A percentile compares a stretch with the other conserved stretches of the same genome.
Conservation (phyloP, 2,329 filamentous ascomycete species). For the Aschersonia sp. region DNA sequence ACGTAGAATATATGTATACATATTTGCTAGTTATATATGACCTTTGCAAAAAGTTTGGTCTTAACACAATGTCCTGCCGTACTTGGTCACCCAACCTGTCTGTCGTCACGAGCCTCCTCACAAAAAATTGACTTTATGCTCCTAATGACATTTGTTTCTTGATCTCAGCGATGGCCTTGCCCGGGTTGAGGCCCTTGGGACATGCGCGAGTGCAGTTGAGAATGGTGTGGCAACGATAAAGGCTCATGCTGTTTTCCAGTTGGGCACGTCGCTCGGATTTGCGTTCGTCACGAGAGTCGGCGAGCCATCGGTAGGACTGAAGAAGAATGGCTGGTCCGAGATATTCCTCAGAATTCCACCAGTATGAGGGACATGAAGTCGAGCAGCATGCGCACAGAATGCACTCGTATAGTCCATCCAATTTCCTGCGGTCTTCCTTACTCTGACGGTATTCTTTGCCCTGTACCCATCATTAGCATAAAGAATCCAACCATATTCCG, state of each 20-base stretch:
- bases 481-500: neutral
- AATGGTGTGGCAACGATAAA: conserved; percentile 99
- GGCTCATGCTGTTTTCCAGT: conserved; percentile 95
- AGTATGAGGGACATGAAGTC: conserved; percentile 98
- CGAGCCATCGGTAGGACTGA: conserved; percentile 96
- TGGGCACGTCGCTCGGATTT: conserved; percentile 77
- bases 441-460: conserved; percentile 86
- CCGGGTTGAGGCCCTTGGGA: conserved; percentile 96
- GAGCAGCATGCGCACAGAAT: conserved; percentile 99
- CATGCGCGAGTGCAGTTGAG: conserved; percentile 97
- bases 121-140: neutral
- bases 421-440: conserved; percentile 86
- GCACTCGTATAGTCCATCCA: conserved; percentile 97
- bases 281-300: conserved; percentile 86
- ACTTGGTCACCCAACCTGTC: too few relatives aligned
- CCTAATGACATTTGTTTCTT: conserved; percentile 82
- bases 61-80: too few relatives aligned
- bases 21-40: too few relatives aligned
- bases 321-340: conserved; percentile 92
- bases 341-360: conserved; percentile 99
- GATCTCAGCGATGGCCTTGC: conserved; percentile 88
- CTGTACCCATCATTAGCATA: conserved; percentile 25
- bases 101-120: too few relatives aligned
- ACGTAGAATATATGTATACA: too few relatives aligned
- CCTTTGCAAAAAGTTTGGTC: too few relatives aligned